Base-by-base conservation (phyloP, 1,284 basidiomycete genomes). In the Ustilago tritici region DNA sequence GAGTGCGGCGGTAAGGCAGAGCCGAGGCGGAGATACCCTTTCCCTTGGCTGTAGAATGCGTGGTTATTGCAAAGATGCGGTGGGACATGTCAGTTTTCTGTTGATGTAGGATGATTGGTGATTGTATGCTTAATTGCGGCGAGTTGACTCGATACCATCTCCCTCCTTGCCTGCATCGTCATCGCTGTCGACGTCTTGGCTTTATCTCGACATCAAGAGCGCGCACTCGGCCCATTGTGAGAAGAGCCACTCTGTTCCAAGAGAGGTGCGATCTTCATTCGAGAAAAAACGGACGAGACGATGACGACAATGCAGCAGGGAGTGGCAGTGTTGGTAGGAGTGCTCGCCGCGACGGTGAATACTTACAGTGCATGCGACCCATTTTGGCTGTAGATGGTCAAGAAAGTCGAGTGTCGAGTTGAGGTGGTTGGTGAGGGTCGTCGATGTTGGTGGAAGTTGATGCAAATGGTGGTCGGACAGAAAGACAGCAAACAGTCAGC, bases 1-100 rank as follows among this genome's bases (percentile, higher is more conserved):
- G 94, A 70, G 94, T 89, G 87, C 95, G 93, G 88, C 93, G 92
- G 91, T 98, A 98, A 78, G 96, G 96, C 86, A 98, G 93, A 83
- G 96, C 95, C 87, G 95, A 98, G 89, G 93, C 94, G 89, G 78
- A 79, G 70, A 85, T 85, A 79, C 84, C 84, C 81, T 85, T 85
- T 79, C 84, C 84, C 77, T 85, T 85, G 73, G 84, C 78, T 74
- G 59, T 68, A 53, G 65, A 23, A 32, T 35, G 8, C 43, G 56
- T 1, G 31, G 9, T 31, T 6, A 9, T 14, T 50, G 31, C 10
- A 10, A 36, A 4, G 32, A 40, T n/a, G 43, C 8, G 35, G n/a
- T 53, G 50, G 31, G 14, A 38, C 32, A 41, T 23, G 55, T 62
- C 55, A 68, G 66, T 69, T 50, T 7, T 31, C 15, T 49, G 41